These are phyloP conservation scores for Cladorrhinum samala DNA, from an alignment of 495 filamentous ascomycete species.

Conservation along the genomic window DNA sequence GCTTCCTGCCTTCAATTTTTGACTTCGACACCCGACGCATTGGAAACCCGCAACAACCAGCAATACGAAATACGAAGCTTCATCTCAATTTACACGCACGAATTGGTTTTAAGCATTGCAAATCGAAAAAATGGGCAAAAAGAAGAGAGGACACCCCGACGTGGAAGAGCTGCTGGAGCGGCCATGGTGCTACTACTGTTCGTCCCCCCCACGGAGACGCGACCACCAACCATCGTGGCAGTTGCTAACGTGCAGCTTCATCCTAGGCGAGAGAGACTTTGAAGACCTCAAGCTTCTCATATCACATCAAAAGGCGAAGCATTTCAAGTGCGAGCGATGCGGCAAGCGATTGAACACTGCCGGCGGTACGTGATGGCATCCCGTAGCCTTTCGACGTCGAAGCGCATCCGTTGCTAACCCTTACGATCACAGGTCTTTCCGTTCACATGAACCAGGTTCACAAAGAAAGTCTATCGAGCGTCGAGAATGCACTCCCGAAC, in stretches of 20 bases:
- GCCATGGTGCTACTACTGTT: constrained; percentile 97
- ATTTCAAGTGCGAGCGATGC: constrained; percentile 94
- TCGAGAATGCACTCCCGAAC: constrained; percentile 87
- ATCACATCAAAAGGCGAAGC: constrained; percentile 94
- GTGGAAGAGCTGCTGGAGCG: constrained; percentile 80
- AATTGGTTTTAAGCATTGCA: no score
- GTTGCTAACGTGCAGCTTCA: constrained; percentile 21
- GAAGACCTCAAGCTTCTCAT: constrained; percentile 95
- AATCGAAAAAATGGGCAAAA: constrained; percentile 62
- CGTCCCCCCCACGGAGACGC: constrained; percentile 8
- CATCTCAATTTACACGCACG: no score
- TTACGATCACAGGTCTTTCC: constrained; percentile 60
- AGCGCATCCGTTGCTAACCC: constrained; percentile 16
- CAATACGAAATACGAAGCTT: background rate
- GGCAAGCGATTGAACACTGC: constrained; percentile 84
- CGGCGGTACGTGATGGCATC: constrained; percentile 70
- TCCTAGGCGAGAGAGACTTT: constrained; percentile 78
- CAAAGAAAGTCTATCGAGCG: constrained; percentile 77
- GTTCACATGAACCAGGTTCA: constrained; percentile 99
- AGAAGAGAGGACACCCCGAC: constrained; percentile 76
- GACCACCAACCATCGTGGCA: background rate
- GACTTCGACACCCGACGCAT: no score
- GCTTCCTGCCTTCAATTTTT: no score
- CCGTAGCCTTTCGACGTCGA: background rate
- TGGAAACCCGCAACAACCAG: background rate